A percentile compares a stretch with the other conserved stretches of the same genome.
phyloP scores from a whole-genome alignment of 164 flowering plant species.

The Dillenia suffruticosa region DNA sequence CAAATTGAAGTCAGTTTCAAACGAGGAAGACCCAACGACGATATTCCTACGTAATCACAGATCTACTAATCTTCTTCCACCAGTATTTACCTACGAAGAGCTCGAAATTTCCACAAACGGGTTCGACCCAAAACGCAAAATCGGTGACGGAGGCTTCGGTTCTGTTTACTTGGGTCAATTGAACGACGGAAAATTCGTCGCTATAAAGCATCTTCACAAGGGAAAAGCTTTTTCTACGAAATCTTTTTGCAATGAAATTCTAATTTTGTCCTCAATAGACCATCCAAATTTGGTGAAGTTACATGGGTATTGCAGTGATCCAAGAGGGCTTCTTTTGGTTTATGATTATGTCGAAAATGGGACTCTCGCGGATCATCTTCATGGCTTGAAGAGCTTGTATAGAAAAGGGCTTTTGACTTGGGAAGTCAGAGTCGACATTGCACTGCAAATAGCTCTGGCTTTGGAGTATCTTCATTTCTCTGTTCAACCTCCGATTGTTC shows the following conservation, averaged over 20 bases:
- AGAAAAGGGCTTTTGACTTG: slow-evolving; percentile 39
- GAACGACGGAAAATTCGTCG: slow-evolving; percentile 50
- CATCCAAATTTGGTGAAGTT: slow-evolving; percentile 82
- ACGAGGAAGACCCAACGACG: slow-evolving; percentile 60
- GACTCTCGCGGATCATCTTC: slow-evolving; percentile 87
- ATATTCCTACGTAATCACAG: slow-evolving; percentile 58
- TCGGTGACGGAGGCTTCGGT: slow-evolving; percentile 97
- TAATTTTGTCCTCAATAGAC: slow-evolving; percentile 66
- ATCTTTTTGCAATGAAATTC: slow-evolving; percentile 81
- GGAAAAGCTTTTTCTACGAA: slow-evolving; percentile 37
- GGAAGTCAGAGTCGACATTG: slow-evolving; percentile 61
- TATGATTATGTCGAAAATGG: slow-evolving; percentile 91
- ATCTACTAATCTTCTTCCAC: slow-evolving; percentile 67
- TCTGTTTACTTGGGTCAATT: slow-evolving; percentile 76
- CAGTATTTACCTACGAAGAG: slow-evolving; percentile 82
- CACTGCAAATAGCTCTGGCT: slow-evolving; percentile 68
- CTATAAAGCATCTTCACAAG: slow-evolving; percentile 77
- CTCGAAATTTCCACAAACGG: slow-evolving; percentile 62
- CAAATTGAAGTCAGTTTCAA: slow-evolving; percentile 6
- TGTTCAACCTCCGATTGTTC: slow-evolving; percentile 66
- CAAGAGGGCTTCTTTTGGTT: slow-evolving; percentile 74
- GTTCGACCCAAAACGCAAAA: slow-evolving; percentile 70
- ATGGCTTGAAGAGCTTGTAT: slow-evolving; percentile 32
- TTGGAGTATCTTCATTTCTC: slow-evolving; percentile 77
- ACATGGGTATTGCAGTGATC: slow-evolving; percentile 87